These are phyloP conservation scores for Boletus vermiculosoides DNA, from an alignment of 768 basidiomycete species.

Conservation along the genomic window DNA sequence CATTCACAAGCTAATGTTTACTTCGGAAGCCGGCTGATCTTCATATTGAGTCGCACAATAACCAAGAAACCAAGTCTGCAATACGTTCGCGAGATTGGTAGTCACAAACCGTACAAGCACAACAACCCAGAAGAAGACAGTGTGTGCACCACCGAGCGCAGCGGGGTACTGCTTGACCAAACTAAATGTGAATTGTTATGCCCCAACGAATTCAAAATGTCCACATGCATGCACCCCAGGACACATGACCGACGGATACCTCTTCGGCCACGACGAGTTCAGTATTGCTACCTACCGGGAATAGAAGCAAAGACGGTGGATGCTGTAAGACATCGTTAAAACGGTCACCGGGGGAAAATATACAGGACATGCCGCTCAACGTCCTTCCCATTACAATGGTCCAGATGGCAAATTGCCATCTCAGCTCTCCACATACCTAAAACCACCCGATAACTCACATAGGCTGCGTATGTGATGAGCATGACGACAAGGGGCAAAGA, in stretches of 20 bases:
- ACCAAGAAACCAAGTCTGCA: conserved; percentile 5
- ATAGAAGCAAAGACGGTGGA: conserved; percentile 3
- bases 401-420: not conserved
- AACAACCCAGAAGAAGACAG: not conserved
- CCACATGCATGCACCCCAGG: not conserved
- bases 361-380: not conserved
- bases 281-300: not conserved
- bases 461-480: conserved; percentile 2
- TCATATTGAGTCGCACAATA: conserved; percentile 5
- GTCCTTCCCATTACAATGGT: not conserved
- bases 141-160: not conserved
- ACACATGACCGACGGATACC: not conserved
- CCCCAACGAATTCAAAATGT: not conserved
- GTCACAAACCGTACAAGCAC: not conserved
- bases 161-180: not conserved
- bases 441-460: not conserved
- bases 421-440: not conserved
- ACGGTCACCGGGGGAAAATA: not conserved
- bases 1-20: not conserved
- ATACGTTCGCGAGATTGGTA: not conserved
- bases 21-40: not conserved
- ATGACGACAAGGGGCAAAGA: not conserved
- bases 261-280: not conserved
- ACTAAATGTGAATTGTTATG: not conserved
- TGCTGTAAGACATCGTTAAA: not conserved